A percentile compares a stretch with the other conserved stretches of the same genome.
phyloP scores from a whole-genome alignment of 257 asterid genomes.

The Ajuga chamaepitys region DNA sequence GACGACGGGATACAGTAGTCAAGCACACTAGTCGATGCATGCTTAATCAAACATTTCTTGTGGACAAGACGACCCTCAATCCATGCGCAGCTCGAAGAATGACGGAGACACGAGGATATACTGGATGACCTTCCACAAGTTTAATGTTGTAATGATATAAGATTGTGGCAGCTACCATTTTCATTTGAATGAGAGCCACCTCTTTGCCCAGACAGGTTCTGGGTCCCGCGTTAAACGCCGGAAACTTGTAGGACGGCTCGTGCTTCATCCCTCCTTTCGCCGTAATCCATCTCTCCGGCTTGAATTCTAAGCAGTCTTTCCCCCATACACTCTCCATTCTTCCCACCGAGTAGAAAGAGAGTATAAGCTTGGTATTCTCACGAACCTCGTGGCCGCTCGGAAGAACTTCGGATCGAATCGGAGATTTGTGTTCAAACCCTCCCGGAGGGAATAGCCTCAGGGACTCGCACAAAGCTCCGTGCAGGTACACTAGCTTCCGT shows the following conservation, averaged over 20 bases:
- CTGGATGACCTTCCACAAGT: slow-evolving; percentile 22
- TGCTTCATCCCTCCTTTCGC: slow-evolving; percentile 26
- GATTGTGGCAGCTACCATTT: slow-evolving; percentile 47
- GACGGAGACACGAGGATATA: slow-evolving; percentile 34
- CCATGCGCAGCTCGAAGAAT: slow-evolving; percentile 42
- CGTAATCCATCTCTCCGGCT: slow-evolving; percentile 57
- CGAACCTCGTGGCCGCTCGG: slow-evolving; percentile 30
- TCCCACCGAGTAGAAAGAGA: slow-evolving; percentile 47
- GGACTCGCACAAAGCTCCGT: slow-evolving; percentile 49
- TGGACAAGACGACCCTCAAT: slow-evolving; percentile 29
- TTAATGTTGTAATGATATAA: slow-evolving; percentile 25
- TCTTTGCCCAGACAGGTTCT: slow-evolving; percentile 56
- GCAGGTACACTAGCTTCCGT: slow-evolving; percentile 36
- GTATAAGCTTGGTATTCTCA: slow-evolving; percentile 17
- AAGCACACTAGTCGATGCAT: too few species aligned
- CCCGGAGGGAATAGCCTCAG: slow-evolving; percentile 45
- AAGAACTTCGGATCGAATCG: slow-evolving; percentile 19
- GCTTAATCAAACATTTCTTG: slow-evolving; percentile 18
- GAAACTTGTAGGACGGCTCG: slow-evolving; percentile 55
- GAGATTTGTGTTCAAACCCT: slow-evolving; percentile 47
- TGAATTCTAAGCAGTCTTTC: slow-evolving; percentile 37
- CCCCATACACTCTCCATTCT: slow-evolving; percentile 53
- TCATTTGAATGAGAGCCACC: slow-evolving; percentile 52
- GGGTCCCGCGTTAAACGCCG: slow-evolving; percentile 55
- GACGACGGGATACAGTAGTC: too few species aligned